phyloP scores from a whole-genome alignment of 2,329 filamentous ascomycete species.

The Colletotrichum sp. region DNA sequence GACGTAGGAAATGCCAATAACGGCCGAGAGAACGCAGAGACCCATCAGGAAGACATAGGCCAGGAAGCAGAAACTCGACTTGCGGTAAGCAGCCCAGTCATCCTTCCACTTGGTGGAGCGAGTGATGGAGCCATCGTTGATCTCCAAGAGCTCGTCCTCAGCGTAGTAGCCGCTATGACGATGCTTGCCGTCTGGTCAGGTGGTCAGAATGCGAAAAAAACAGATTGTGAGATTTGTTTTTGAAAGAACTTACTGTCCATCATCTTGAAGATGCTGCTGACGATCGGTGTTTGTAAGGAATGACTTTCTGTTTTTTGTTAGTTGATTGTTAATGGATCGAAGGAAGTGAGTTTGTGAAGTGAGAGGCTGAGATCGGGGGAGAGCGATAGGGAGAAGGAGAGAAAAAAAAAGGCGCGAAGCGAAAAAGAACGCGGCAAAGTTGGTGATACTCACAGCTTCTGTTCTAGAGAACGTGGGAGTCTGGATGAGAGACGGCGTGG shows the following conservation, averaged over 20 bases:
- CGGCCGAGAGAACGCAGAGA: not conserved
- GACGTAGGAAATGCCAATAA: not conserved
- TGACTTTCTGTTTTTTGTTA: slow-evolving; percentile 6
- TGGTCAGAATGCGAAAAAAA: not conserved
- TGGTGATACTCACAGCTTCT: not conserved
- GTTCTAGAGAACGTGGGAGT: not conserved
- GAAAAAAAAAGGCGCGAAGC: not conserved
- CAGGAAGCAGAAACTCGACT: slow-evolving; percentile 3
- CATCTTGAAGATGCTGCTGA: not conserved
- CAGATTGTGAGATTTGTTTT: not conserved
- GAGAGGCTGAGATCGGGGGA: not conserved
- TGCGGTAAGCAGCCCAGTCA: slow-evolving; percentile 12
- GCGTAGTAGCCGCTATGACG: not conserved
- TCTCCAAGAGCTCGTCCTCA: slow-evolving; percentile 2
- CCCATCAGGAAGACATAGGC: not conserved
- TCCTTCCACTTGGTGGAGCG: not conserved
- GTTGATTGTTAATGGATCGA: not conserved
- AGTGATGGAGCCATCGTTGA: not conserved
- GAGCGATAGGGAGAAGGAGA: not conserved
- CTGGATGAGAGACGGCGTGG: not conserved
- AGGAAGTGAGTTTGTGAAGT: not conserved
- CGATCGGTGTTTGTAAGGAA: not conserved
- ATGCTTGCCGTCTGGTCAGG: not conserved
- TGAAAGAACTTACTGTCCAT: not conserved
- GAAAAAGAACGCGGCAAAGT: not conserved